Evolutionary conservation across 768 basidiomycete genomes (phyloP), one percentile per base, ranked within the genome.

Genomic region (Agaricus sinodeliciosus): DNA sequence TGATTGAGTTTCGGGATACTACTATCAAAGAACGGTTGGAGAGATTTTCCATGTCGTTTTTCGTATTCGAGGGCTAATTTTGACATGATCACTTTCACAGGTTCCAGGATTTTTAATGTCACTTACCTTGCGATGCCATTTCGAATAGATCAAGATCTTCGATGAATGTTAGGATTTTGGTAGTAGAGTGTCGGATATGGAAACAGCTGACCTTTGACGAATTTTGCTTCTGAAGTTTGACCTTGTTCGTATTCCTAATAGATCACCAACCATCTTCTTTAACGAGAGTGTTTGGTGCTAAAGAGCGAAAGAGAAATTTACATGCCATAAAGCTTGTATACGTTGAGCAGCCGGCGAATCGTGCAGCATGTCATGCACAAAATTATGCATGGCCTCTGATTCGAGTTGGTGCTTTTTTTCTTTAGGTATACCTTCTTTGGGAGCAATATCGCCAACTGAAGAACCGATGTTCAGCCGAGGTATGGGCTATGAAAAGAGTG

Each of bases 371-470:
- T 87, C 88, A 49, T 89, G 76, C 3, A 89, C 75, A 63, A 97
- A 93, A 55, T 90, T 90, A 48, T 85, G 78, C 86, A 97, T 97
- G 2, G 94, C 94, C 62, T 86, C 85, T 82, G 76, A 72, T 72
- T 95, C 93, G 11, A 90, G 73, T 8, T 78, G 72, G 37, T 74
- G 76, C 69, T 99, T 99, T 63, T 90, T 86, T 2, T 75, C 74
- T 60, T 90, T 89, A 0, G 87, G 67, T 12, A 99, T 85, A 0
- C 89, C 87, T 64, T 97, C 94, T 18, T 82, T 76, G 0, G 95
- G 95, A 0, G 93, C 78, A 54, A 98, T 97, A 63, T 98, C 95
- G 4, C 95, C 95, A 4, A 97, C 95, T 84, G 62, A 46, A 28
- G n/a, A 3, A 35, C 43, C 7, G 16, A 12, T 7, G 12, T 19